Evolutionary conservation across 371 early-diverging fungal genomes (phyloP), one percentile per base, ranked within the genome.

Genomic region (Mucor circinelloides): DNA sequence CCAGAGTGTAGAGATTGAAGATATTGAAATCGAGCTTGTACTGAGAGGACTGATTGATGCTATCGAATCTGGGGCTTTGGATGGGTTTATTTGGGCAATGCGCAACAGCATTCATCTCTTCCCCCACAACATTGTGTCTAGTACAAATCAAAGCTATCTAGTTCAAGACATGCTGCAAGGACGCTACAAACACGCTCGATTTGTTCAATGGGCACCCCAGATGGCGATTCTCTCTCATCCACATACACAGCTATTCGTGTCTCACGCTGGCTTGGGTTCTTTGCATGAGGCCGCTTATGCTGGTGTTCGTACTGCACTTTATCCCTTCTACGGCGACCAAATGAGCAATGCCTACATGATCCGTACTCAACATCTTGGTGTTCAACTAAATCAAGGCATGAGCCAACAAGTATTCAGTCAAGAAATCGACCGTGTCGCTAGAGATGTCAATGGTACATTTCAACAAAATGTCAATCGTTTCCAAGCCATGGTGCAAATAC

Each of bases 281-380:
- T 19, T 75, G 12, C 72, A 72, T 36, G 84, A 84, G 63, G 67
- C 75, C 0, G 28, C 77, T 0, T 76, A 72, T 58, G 54, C 71
- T 46, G 80, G 79, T 23, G 66, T 58, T 25, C 79, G 68, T 1
- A 55, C 77, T 17, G 48, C 77, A 2, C 55, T 79, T 6, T 71
- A 69, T n/a, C 84, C 84, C 0, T 80, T 77, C 58, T 80, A 78
- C 57, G 75, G 67, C 0, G 84, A 84, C 52, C 84, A 84, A 52
- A 61, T 66, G n/a, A 56, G 56, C 21, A 32, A 28, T 10, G 56
- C 32, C 8, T 19, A 42, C 8, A 65, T 42, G 6, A 38, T 66
- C 3, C 40, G 66, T 8, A 13, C 52, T 3, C 63, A 74, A 32
- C 27, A 62, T 9, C 54, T 25, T 55, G 63, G 67, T 13, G 12